Base-by-base conservation (phyloP, 2,329 filamentous ascomycete species). In the Didymella exigua region DNA sequence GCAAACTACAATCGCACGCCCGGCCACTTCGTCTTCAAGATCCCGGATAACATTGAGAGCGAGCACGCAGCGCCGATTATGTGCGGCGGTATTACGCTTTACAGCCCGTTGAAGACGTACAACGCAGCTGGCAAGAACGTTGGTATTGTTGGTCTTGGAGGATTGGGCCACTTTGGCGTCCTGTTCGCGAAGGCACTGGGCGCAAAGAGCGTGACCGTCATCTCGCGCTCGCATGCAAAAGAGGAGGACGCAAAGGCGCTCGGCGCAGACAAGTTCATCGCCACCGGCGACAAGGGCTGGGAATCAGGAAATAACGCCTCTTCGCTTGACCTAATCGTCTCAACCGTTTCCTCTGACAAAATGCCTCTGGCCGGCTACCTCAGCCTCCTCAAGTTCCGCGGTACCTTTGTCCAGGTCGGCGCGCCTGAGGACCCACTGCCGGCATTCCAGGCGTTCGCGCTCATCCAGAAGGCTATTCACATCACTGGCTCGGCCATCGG, bases 61-160 rank as follows among this genome's bases (percentile, higher is more conserved):
- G 76, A 73, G 23, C 76, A 86, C 40, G 89, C 87, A 1, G 90
- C 89, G 1, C 89, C 89, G 5, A 91, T 93, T 87, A 82, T 95
- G 61, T 96, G 91, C 75, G 91, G 89, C 36, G 91, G 91, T 57
- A 81, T 95, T 60, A 95, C 91, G 0, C 84, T 86, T 29, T 96
- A 87, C 79, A 88, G 84, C 55, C 91, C 91, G 0, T 80, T 96
- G 13, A 86, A 89, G 52, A 83, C 89, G 31, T 87, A 92, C 63
- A 89, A 83, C 49, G 89, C 89, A 0, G 88, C 89, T 1, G 90
- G 90, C 56, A 90, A 90, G 79, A 89, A 89, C 75, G 86, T 92
- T 16, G 89, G 83, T 33, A 84, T 92, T 49, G 84, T 91, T 5
- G 89, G 89, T 49, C 78, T 91, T 9, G 89, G 89, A 14, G 89